These are phyloP conservation scores for Fraxinus sp. DNA, from an alignment of 305 asterid genomes.

Conservation along the genomic window DNA sequence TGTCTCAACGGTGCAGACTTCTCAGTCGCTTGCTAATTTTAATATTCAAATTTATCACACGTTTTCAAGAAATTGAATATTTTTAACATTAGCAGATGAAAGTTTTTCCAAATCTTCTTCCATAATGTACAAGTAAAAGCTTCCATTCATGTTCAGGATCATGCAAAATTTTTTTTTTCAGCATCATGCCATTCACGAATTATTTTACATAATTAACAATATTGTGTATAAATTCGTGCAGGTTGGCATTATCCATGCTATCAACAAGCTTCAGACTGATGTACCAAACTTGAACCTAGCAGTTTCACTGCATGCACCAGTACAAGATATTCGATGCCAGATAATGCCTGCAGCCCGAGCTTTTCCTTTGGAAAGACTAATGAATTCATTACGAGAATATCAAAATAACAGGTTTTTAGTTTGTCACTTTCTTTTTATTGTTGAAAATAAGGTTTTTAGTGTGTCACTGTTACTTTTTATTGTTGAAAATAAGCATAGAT, in stretches of 20 bases:
- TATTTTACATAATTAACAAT: neutral
- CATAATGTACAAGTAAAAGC: neutral
- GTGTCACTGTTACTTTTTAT: neutral
- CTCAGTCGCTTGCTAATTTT: constrained; percentile 6
- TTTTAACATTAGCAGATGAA: neutral
- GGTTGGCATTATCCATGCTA: constrained; percentile 95
- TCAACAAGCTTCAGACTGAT: constrained; percentile 73
- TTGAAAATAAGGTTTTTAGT: constrained; percentile 34
- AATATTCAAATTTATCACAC: neutral
- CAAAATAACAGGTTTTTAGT: constrained; percentile 65
- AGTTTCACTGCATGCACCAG: constrained; percentile 94
- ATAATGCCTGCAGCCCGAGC: constrained; percentile 99
- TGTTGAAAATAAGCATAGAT: neutral
- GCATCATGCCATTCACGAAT: neutral
- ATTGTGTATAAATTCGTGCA: constrained; percentile 24
- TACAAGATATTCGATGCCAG: constrained; percentile 91
- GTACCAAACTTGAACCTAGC: constrained; percentile 83
- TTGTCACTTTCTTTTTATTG: neutral
- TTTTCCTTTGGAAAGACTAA: constrained; percentile 82
- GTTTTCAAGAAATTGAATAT: neutral
- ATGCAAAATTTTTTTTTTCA: neutral
- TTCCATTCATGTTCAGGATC: neutral
- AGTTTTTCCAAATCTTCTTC: constrained; percentile 2
- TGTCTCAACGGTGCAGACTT: constrained; percentile 68
- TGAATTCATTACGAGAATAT: constrained; percentile 71